Evolutionary conservation across 1,139 yeast species (phyloP).

Genomic region (Geotrichum restrictum): DNA sequence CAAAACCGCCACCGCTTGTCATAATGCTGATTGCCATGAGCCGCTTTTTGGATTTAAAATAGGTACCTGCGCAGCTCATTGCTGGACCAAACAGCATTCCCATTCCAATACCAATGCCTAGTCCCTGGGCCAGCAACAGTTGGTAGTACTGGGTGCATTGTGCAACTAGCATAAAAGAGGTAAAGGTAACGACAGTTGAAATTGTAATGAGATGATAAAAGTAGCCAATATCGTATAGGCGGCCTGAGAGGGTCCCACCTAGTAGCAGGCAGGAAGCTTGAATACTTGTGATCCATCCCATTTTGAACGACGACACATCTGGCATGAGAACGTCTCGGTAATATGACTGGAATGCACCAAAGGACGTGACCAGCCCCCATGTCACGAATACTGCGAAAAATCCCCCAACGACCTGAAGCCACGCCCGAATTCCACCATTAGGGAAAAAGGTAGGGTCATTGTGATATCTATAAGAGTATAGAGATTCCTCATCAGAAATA

Average conservation of each 20-base stretch:
- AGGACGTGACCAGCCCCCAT: constrained; percentile 57
- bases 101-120: constrained; percentile 48
- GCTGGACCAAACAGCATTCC: constrained; percentile 21
- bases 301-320: constrained; percentile 35
- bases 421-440: constrained; percentile 35
- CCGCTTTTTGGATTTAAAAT: constrained; percentile 48
- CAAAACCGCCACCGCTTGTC: constrained; percentile 56
- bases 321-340: constrained; percentile 47
- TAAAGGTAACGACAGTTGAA: constrained; percentile 48
- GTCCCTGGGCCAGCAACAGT: constrained; percentile 50
- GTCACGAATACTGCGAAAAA: constrained; percentile 51
- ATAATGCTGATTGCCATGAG: constrained; percentile 54
- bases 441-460: constrained; percentile 25
- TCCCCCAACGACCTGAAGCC: constrained; percentile 36
- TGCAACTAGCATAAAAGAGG: constrained; percentile 50
- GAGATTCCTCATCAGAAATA: too few relatives aligned
- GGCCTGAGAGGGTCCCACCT: constrained; percentile 49
- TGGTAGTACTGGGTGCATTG: constrained; percentile 48
- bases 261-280: constrained; percentile 43
- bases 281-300: constrained; percentile 33
- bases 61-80: constrained; percentile 17
- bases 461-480: not conserved
- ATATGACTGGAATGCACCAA: constrained; percentile 62
- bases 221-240: constrained; percentile 41
- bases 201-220: constrained; percentile 30